Percentiles rank a stretch among this genome's conserved stretches.
phyloP scores from a whole-genome alignment of 805 yeast genomes.

The Spathaspora boniae region DNA sequence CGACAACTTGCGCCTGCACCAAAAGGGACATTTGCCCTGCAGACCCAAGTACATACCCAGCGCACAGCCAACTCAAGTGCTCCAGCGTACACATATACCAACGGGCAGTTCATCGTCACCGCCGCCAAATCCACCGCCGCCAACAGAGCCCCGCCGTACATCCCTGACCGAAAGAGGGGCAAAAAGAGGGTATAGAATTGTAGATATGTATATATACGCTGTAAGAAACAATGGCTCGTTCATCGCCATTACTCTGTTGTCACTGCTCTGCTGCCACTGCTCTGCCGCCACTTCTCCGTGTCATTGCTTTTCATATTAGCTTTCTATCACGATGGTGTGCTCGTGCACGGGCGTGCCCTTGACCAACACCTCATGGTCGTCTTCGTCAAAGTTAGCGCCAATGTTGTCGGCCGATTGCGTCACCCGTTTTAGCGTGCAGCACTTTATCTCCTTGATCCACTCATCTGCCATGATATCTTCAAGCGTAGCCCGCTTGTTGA shows the following conservation, averaged over 20 bases:
- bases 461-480: slow-evolving; percentile 64
- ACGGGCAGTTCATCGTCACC: too few relatives aligned
- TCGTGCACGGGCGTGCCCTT: slow-evolving; percentile 38
- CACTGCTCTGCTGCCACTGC: too few relatives aligned
- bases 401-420: slow-evolving; percentile 17
- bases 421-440: slow-evolving; percentile 49
- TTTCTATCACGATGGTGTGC: slow-evolving; percentile 33
- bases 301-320: neutral
- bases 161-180: slow-evolving; percentile 9
- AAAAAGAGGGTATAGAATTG: neutral
- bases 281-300: too few relatives aligned
- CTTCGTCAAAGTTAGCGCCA: slow-evolving; percentile 30
- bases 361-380: slow-evolving; percentile 32
- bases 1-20: too few relatives aligned
- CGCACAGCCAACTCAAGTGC: too few relatives aligned
- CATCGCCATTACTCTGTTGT: too few relatives aligned
- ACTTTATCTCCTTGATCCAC: slow-evolving; percentile 63
- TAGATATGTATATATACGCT: neutral
- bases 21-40: too few relatives aligned
- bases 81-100: too few relatives aligned
- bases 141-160: slow-evolving; percentile 10
- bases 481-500: slow-evolving; percentile 59
- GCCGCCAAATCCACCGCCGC: too few relatives aligned
- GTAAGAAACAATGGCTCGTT: too few relatives aligned
- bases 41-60: too few relatives aligned